A percentile compares a stretch with the other conserved stretches of the same genome.
phyloP scores from a whole-genome alignment of 2,329 filamentous ascomycete genomes.

The Venturia pyrina region DNA sequence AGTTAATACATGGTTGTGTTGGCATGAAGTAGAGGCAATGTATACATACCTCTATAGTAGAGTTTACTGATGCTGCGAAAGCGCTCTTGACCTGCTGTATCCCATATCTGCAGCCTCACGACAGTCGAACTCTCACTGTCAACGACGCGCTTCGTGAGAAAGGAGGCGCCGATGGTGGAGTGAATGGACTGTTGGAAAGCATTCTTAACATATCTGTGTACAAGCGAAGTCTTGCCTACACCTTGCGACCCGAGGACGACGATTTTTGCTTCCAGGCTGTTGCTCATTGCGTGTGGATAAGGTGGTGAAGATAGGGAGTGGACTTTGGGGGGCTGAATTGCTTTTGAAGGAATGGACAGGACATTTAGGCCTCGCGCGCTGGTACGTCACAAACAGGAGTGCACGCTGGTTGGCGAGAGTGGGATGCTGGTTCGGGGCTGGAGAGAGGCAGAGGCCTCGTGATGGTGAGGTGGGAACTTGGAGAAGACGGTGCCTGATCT shows the following conservation, averaged over 20 bases:
- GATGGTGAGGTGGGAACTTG: too few relatives aligned
- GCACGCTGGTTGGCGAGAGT: neutral
- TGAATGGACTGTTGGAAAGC: constrained; percentile 51
- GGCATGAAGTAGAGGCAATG: neutral
- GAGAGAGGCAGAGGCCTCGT: neutral
- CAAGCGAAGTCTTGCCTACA: constrained; percentile 70
- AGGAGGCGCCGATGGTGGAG: constrained; percentile 41
- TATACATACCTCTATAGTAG: constrained; percentile 62
- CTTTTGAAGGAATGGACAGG: neutral
- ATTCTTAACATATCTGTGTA: constrained; percentile 67
- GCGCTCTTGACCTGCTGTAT: constrained; percentile 89
- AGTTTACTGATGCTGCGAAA: constrained; percentile 90
- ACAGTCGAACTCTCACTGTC: constrained; percentile 78
- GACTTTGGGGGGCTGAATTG: neutral
- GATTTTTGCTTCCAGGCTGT: constrained; percentile 61
- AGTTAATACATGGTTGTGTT: neutral
- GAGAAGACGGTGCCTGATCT: too few relatives aligned
- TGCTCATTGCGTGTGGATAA: constrained; percentile 3
- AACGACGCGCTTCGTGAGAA: constrained; percentile 54
- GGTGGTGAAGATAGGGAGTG: neutral
- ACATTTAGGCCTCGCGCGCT: neutral
- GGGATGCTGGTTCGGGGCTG: neutral
- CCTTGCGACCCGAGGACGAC: constrained; percentile 71
- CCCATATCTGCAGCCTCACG: constrained; percentile 92
- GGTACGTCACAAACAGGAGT: neutral